phyloP scores from a whole-genome alignment of 129 eudicot species.

The Pulicaria dysenterica region DNA sequence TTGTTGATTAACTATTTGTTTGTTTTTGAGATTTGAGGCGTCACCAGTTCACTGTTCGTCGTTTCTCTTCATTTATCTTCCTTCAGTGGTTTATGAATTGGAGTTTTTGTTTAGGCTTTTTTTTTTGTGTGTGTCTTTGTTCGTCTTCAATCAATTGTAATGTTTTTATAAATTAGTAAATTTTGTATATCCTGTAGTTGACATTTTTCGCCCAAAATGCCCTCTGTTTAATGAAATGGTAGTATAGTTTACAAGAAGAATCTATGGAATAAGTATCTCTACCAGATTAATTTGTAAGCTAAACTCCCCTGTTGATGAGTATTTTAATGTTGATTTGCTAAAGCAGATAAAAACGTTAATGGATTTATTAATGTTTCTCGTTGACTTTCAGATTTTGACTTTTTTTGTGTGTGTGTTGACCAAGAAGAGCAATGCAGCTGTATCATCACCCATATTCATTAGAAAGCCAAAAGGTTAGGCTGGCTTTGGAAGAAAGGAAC shows the following conservation, averaged over 20 bases:
- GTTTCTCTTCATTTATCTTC: neutral
- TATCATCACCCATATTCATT: constrained; percentile 89
- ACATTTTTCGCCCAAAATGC: neutral
- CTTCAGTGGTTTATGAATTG: neutral
- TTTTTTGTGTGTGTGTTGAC: constrained; percentile 24
- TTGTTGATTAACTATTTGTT: neutral
- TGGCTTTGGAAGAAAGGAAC: constrained; percentile 78
- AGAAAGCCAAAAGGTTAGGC: constrained; percentile 96
- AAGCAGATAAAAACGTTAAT: neutral
- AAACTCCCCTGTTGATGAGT: neutral
- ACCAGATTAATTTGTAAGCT: constrained; percentile 29
- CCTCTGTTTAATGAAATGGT: neutral
- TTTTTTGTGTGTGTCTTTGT: neutral
- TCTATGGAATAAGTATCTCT: constrained; percentile 10
- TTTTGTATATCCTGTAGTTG: neutral
- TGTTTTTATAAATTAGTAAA: neutral
- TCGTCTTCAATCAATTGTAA: constrained; percentile 11
- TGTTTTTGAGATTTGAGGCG: neutral
- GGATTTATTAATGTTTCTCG: neutral
- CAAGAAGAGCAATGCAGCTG: constrained; percentile 62
- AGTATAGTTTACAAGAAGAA: constrained; percentile 10
- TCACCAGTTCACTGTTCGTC: neutral
- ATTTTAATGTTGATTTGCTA: constrained; percentile 8
- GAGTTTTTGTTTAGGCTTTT: constrained; percentile 13
- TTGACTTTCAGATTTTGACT: constrained; percentile 17